Evolutionary conservation across 768 basidiomycete species (phyloP).

Genomic region (Russula emetica): DNA sequence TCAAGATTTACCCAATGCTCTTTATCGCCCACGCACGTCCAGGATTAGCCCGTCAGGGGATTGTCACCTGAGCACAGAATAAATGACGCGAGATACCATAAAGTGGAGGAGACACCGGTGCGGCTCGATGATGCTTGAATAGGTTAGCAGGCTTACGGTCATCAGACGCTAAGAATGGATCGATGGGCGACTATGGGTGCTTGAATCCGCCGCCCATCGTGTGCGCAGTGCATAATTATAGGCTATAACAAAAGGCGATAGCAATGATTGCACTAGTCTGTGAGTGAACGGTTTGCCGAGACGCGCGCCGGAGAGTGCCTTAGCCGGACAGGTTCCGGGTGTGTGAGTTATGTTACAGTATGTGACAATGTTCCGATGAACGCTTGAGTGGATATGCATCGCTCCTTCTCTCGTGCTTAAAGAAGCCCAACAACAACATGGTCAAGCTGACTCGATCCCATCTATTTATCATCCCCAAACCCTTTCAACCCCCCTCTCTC

Average conservation of each 20-base stretch:
- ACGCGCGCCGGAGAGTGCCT: neutral
- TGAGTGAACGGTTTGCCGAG: neutral
- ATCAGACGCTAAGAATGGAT: no score
- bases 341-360: no score
- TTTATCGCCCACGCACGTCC: neutral
- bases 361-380: neutral
- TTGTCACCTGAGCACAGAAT: no score
- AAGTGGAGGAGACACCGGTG: neutral
- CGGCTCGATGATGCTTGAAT: neutral
- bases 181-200: neutral
- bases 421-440: neutral
- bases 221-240: neutral
- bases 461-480: neutral
- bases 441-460: slow-evolving; percentile 8
- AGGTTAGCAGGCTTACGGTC: neutral
- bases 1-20: neutral
- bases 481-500: neutral
- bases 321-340: neutral
- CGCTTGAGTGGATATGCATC: neutral
- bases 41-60: no score
- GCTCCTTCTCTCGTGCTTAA: neutral
- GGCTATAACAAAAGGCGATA: neutral
- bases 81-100: no score
- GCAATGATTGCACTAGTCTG: neutral
- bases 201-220: neutral